Conservation (phyloP, 495 filamentous ascomycete species). For the Hamigera avellanea region DNA sequence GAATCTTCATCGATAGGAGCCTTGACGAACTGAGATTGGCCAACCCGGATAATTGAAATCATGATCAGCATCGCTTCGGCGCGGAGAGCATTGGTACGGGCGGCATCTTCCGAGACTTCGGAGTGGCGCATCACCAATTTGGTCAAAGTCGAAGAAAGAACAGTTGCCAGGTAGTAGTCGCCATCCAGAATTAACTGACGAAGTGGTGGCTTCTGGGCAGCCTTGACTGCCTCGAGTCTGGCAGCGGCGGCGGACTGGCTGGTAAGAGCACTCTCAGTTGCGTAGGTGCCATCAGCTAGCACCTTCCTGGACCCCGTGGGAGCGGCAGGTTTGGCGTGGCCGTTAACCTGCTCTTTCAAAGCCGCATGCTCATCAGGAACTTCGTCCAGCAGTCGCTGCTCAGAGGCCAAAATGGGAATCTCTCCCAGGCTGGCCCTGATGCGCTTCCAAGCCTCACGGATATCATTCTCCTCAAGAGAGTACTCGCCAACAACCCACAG, state of each 20-base stretch:
- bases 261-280: slow-evolving; percentile 91
- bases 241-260: slow-evolving; percentile 82
- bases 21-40: slow-evolving; percentile 96
- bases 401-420: slow-evolving; percentile 92
- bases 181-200: slow-evolving; percentile 93
- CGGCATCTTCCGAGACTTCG: slow-evolving; percentile 77
- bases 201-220: slow-evolving; percentile 90
- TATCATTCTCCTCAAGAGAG: slow-evolving; percentile 84
- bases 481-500: slow-evolving; percentile 99
- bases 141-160: slow-evolving; percentile 87
- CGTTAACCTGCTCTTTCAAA: slow-evolving; percentile 66
- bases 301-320: slow-evolving; percentile 83
- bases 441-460: slow-evolving; percentile 92
- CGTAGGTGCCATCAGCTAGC: slow-evolving; percentile 92
- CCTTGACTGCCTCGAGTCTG: slow-evolving; percentile 91
- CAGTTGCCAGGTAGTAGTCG: slow-evolving; percentile 93
- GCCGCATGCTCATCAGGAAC: slow-evolving; percentile 55
- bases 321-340: slow-evolving; percentile 61
- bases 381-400: slow-evolving; percentile 82
- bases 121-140: slow-evolving; percentile 98
- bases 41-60: slow-evolving; percentile 96
- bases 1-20: slow-evolving; percentile 96
- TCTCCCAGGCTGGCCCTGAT: slow-evolving; percentile 92
- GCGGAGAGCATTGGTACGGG: slow-evolving; percentile 84
- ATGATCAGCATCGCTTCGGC: slow-evolving; percentile 99